A percentile compares a stretch with the other conserved stretches of the same genome.
Evolutionary conservation across 495 filamentous ascomycete genomes (phyloP).

Genomic region (Tuber aestivum): DNA sequence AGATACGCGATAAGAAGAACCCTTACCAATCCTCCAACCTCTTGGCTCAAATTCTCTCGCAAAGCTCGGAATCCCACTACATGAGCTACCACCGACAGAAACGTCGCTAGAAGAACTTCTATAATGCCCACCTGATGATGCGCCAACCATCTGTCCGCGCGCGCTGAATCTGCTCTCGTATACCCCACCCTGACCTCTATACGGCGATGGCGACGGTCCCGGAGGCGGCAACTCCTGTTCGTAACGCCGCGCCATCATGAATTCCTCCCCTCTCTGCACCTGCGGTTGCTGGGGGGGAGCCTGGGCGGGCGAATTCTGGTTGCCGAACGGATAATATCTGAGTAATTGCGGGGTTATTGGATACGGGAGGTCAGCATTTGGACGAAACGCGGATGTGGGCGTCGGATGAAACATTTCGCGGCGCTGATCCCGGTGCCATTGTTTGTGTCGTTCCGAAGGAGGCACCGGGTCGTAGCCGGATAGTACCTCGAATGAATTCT

Average conservation of each 20-base stretch:
- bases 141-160: constrained; percentile 12
- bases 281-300: constrained; percentile 15
- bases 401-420: constrained; percentile 15
- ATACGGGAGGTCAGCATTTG: constrained; percentile 35
- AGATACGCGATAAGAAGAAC: constrained; percentile 19
- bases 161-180: constrained; percentile 27
- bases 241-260: constrained; percentile 22
- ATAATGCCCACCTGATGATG: constrained; percentile 27
- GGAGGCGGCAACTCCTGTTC: constrained; percentile 28
- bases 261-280: constrained; percentile 24
- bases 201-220: constrained; percentile 14
- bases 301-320: constrained; percentile 20
- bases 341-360: constrained; percentile 34
- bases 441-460: constrained; percentile 25
- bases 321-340: constrained; percentile 28
- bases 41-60: constrained; percentile 32
- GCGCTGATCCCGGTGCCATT: constrained; percentile 35
- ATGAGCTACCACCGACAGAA: constrained; percentile 36
- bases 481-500: constrained; percentile 35
- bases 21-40: constrained; percentile 39
- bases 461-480: constrained; percentile 36
- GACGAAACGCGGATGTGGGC: constrained; percentile 17
- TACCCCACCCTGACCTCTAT: constrained; percentile 19
- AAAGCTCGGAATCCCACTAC: constrained; percentile 39
- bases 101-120: constrained; percentile 35